Base-by-base conservation (phyloP, 768 basidiomycete genomes). In the Serpula lacrymans region DNA sequence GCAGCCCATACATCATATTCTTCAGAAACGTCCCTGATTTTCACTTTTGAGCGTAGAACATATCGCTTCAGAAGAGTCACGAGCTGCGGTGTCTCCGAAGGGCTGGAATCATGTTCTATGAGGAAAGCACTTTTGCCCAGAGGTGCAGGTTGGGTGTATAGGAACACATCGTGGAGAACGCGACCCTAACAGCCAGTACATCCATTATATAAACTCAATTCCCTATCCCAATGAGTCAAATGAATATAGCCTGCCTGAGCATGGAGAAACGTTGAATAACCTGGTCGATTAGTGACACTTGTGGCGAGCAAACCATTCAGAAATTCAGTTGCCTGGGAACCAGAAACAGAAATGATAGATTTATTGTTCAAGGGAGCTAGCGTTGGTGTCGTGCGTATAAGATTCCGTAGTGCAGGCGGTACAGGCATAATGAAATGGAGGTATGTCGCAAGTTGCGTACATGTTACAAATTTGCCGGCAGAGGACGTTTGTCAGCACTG, bases 41-140 rank as follows among this genome's bases (percentile, higher is more conserved):
- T 84, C 26, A 97, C 90, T 56, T 90, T 94, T 11, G 92, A 84
- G 5, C 95, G 84, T 1, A 99, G 75, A 28, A 94, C 74, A 60
- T 86, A 88, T 10, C 83, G 81, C 54, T 89, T 92, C 47, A 98
- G 71, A 43, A 86, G 67, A n/a, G 80, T 55, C 11, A 82, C 60
- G 21, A 96, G 69, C 0, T 84, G 61, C 1, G 75, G 72, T 6
- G 77, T 74, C 48, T 81, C 76, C 21, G 82, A 74, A 1, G 74
- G 59, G 34, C 78, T 68, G 9, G 77, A 62, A 58, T 93, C 81
- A 53, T 83, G 80, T 56, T 90, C 88, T 43, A 89, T 59, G 33
- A 90, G 62, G 56, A 83, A 89, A 13, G 75, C 77, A 6, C 20
- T n/a, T 33, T 18, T 18, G 20, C 14, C 31, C 20, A 14, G 6